Evolutionary conservation across 495 filamentous ascomycete genomes (phyloP), one percentile per base, ranked within the genome.

Genomic region (Penicillium chermesinum): DNA sequence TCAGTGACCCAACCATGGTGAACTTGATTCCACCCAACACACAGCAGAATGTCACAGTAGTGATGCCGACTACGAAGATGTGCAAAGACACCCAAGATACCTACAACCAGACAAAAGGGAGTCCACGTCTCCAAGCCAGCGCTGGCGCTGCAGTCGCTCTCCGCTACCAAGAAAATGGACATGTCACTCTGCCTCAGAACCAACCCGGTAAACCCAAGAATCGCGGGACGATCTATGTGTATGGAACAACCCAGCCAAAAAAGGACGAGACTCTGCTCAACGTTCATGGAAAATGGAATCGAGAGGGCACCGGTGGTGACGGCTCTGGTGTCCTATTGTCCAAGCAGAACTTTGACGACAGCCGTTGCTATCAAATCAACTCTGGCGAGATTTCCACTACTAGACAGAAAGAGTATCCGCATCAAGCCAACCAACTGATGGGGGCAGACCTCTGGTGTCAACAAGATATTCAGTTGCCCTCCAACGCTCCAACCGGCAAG

Each of bases 111-210:
- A 74, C 73, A 14, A 54, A 65, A 3, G 71, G 73, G 8, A 83
- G 73, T 48, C 81, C 82, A 2, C 77, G 79, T 52, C 76, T 94
- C 10, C 62, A 81, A 47, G 87, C 84, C 17, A 70, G 75, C 16
- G 73, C 86, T 7, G 86, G 88, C 25, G 77, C 80, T 48, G 76
- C 77, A 34, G 73, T 94, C 42, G 86, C 90, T 16, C 65, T 95
- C 44, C 73, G 77, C 15, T 93, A 88, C 65, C 73, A 79, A 41
- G 91, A 96, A 54, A 96, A 96, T 58, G 91, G 91, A 13, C 91
- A 96, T 65, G 86, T 93, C 46, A 87, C 83, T 1, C 69, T 82
- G 0, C 80, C 84, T 5, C 58, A 73, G 20, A 76, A 76, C 38
- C 76, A 80, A 18, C 61, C 59, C 0, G 73, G 74, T 12, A 87